A percentile compares a stretch with the other conserved stretches of the same genome.
These are phyloP conservation scores for Dioszegia hungarica DNA, from an alignment of 768 basidiomycete genomes.

Conservation along the genomic window DNA sequence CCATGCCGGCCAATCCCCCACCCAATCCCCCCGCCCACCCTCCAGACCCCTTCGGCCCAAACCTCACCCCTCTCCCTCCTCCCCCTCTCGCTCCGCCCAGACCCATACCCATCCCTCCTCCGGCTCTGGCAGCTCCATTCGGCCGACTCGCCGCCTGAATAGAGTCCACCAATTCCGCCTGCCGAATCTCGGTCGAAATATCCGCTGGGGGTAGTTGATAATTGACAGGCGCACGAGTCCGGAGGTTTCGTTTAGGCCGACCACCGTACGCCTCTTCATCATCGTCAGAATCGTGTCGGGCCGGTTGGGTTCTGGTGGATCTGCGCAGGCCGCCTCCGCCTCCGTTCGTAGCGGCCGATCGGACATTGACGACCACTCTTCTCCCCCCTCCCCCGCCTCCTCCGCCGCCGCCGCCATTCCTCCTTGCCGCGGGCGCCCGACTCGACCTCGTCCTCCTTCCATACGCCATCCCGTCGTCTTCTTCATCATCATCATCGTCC, in stretches of 20 bases:
- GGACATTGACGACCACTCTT: too few relatives aligned
- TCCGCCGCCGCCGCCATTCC: too few relatives aligned
- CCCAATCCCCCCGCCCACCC: not conserved
- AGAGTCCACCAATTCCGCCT: constrained; percentile 7
- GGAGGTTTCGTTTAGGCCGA: constrained; percentile 7
- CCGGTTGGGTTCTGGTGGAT: too few relatives aligned
- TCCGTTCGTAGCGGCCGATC: too few relatives aligned
- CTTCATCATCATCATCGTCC: constrained; percentile 1
- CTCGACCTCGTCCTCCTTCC: not conserved
- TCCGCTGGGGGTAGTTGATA: constrained; percentile 35
- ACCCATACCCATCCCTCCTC: not conserved
- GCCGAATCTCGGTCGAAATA: constrained; percentile 19
- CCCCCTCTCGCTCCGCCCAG: constrained; percentile 13
- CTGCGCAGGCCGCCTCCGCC: too few relatives aligned
- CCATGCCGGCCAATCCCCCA: constrained; percentile 24
- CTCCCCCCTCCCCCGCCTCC: too few relatives aligned
- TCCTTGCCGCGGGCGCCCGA: too few relatives aligned
- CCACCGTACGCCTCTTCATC: constrained; percentile 13
- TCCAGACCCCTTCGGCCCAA: constrained; percentile 15
- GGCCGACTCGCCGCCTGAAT: constrained; percentile 20
- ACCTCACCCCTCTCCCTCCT: constrained; percentile 6
- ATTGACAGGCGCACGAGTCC: constrained; percentile 21
- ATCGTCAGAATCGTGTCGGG: constrained; percentile 24
- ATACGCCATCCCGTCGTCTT: constrained; percentile 7
- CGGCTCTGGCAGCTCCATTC: constrained; percentile 17